Evolutionary conservation across 169 alveolate species (phyloP), one percentile per base, ranked within the genome.

Genomic region (Cryptosporidium ryanae): DNA sequence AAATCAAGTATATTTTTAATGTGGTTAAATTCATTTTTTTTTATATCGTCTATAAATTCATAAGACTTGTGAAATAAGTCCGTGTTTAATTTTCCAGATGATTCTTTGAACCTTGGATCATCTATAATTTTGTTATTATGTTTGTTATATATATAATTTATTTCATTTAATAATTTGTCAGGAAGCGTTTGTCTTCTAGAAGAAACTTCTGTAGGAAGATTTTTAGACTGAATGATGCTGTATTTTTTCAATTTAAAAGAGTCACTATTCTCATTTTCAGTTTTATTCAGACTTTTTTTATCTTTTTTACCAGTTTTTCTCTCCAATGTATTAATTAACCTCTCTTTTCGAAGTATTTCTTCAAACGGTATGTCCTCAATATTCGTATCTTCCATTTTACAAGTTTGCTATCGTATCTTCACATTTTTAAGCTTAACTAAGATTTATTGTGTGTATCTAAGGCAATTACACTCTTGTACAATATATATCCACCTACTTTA

Each of bases 101-200:
- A 55, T 23, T 76, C 87, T 23, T 76, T 76, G n/a, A 76, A 76
- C 59, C 87, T 76, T 3, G 87, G 87, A 34, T 76, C 87, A 59
- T 17, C 31, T 13, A 25, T 1, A 43, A 38, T 76, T 13, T 57
- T 76, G 25, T 17, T 25, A 2, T 46, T 46, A 25, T 76, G 76
- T 44, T 76, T 76, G 38, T 76, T 76, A 23, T 61, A 18, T 29
- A 76, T 76, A 10, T 61, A 34, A 18, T 76, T 76, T 55, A 55
- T 76, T 59, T 76, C 87, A 38, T 76, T 76, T 59, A 43, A 52
- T 0, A 61, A 59, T 15, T 61, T 76, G 21, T 76, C 71, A 0
- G 87, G 87, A 23, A 76, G 38, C 4, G 17, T 10, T 59, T 32
- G 65, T 59, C 71, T 76, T 43, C 87, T 55, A 46, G 87, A 76